Percentiles rank a stretch among this genome's conserved stretches.
phyloP scores from a whole-genome alignment of 768 basidiomycete species.

The Rhizopogon roseolus region DNA sequence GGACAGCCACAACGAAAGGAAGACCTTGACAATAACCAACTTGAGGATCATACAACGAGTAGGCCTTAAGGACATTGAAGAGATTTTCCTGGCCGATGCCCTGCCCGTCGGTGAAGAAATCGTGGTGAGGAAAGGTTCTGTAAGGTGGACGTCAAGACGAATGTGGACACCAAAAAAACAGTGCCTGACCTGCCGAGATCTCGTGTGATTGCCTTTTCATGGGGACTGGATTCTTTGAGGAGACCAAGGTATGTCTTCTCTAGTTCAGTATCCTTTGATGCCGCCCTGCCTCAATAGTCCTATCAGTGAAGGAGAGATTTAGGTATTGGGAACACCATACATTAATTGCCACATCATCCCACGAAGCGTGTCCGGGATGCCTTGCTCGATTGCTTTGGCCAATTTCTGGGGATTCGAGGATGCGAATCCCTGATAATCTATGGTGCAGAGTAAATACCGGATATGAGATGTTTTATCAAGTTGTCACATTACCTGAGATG shows the following conservation, averaged over 20 bases:
- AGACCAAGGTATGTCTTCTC: slow-evolving; percentile 80
- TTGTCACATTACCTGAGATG: slow-evolving; percentile 59
- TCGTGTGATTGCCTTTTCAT: slow-evolving; percentile 91
- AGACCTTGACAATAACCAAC: slow-evolving; percentile 98
- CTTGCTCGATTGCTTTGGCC: slow-evolving; percentile 85
- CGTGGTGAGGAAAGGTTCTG: slow-evolving; percentile 95
- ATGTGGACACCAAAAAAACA: neutral
- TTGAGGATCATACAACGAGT: slow-evolving; percentile 89
- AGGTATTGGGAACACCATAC: slow-evolving; percentile 34
- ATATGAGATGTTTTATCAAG: neutral
- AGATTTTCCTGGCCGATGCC: slow-evolving; percentile 96
- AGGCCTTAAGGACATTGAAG: slow-evolving; percentile 97
- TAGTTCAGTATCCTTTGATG: slow-evolving; percentile 85
- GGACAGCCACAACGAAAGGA: slow-evolving; percentile 92
- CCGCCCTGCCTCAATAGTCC: slow-evolving; percentile 53
- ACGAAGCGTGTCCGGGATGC: slow-evolving; percentile 82
- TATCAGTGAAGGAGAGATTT: slow-evolving; percentile 7
- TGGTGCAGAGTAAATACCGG: slow-evolving; percentile 4
- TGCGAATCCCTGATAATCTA: slow-evolving; percentile 89
- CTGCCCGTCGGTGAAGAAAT: slow-evolving; percentile 91
- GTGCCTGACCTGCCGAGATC: slow-evolving; percentile 75
- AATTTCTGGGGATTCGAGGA: slow-evolving; percentile 71
- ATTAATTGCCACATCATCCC: slow-evolving; percentile 98
- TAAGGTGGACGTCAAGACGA: slow-evolving; percentile 5
- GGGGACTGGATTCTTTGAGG: slow-evolving; percentile 77